These are phyloP conservation scores for Meyerozyma carpophila DNA, from an alignment of 1,139 yeast genomes.

Conservation along the genomic window DNA sequence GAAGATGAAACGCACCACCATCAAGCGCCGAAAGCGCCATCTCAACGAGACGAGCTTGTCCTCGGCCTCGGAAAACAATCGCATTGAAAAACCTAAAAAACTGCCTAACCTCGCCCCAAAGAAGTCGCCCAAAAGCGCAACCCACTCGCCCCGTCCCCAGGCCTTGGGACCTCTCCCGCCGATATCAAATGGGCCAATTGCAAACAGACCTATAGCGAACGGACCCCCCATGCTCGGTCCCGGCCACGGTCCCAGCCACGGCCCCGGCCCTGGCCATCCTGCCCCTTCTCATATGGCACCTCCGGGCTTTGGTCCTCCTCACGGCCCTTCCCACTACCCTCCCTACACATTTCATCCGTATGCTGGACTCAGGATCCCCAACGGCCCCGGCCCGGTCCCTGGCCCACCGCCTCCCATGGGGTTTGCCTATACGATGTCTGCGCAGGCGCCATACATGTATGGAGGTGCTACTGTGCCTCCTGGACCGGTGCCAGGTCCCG, in stretches of 20 bases:
- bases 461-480: background rate
- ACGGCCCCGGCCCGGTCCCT: conserved; percentile 44
- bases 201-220: no score
- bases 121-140: conserved; percentile 1
- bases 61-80: conserved; percentile 3
- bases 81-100: conserved; percentile 5
- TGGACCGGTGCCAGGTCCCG: conserved; percentile 1
- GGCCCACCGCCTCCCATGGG: conserved; percentile 35
- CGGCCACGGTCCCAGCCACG: conserved; percentile 2
- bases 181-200: no score
- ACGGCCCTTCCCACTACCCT: conserved; percentile 27
- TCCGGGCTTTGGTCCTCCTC: conserved; percentile 1
- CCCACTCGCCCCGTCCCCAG: no score
- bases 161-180: no score
- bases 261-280: conserved; percentile 5
- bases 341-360: conserved; percentile 20
- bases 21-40: conserved; percentile 66
- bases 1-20: conserved; percentile 65
- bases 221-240: conserved; percentile 1
- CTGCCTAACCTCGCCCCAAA: conserved; percentile 3
- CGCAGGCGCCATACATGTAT: conserved; percentile 2
- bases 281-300: background rate
- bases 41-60: conserved; percentile 6
- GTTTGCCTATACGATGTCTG: conserved; percentile 1
- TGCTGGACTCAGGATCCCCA: conserved; percentile 35